phyloP scores from a whole-genome alignment of 345 rosid genomes.

The Gossypium longicalyx region DNA sequence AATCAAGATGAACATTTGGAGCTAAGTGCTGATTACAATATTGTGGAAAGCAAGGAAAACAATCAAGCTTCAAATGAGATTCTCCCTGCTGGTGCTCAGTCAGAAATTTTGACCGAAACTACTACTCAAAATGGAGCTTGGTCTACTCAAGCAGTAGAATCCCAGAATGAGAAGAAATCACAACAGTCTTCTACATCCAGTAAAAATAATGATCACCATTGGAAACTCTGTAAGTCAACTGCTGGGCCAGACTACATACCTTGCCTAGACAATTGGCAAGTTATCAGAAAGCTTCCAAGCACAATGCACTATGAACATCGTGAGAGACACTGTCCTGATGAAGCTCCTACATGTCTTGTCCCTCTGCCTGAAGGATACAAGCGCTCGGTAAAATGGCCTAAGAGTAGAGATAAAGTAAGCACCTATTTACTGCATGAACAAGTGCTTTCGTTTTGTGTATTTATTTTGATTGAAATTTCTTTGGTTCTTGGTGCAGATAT shows the following conservation, averaged over 20 bases:
- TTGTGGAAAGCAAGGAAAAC: slow-evolving; percentile 39
- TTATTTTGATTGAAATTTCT: slow-evolving; percentile 8
- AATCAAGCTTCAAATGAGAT: slow-evolving; percentile 37
- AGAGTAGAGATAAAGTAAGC: slow-evolving; percentile 72
- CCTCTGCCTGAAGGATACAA: slow-evolving; percentile 75
- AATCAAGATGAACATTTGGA: slow-evolving; percentile 29
- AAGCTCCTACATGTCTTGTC: slow-evolving; percentile 80
- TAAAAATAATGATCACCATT: slow-evolving; percentile 33
- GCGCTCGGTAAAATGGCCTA: slow-evolving; percentile 74
- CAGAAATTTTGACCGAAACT: slow-evolving; percentile 68
- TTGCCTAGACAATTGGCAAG: slow-evolving; percentile 84
- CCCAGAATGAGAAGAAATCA: slow-evolving; percentile 78
- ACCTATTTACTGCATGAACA: background rate
- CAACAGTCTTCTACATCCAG: slow-evolving; percentile 39
- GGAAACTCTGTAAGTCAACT: slow-evolving; percentile 84
- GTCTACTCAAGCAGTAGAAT: slow-evolving; percentile 78
- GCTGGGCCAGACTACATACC: slow-evolving; percentile 95
- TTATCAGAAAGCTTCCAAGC: slow-evolving; percentile 59
- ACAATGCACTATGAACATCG: slow-evolving; percentile 84
- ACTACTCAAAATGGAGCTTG: slow-evolving; percentile 58
- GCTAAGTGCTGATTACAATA: slow-evolving; percentile 25
- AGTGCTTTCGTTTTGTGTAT: slow-evolving; percentile 2
- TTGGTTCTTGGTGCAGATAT: slow-evolving; percentile 43
- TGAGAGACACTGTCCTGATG: slow-evolving; percentile 87
- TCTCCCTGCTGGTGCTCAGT: slow-evolving; percentile 44